phyloP scores from a whole-genome alignment of 176 grass and related monocot genomes.

The Luzula sylvatica region DNA sequence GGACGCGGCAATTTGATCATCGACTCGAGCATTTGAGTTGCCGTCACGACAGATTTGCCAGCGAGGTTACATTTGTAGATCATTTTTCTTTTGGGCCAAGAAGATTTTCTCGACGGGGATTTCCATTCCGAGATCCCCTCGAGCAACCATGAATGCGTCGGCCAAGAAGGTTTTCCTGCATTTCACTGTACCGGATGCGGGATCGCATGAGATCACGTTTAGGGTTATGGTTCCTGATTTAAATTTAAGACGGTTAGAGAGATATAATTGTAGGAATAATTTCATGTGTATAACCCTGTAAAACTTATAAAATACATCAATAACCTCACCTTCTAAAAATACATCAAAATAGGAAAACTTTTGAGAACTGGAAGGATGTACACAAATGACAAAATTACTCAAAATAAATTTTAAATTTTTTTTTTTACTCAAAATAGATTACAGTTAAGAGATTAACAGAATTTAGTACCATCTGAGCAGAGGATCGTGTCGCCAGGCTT shows the following conservation, averaged over 20 bases:
- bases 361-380: too few species aligned
- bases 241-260: too few species aligned
- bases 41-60: conserved; percentile 78
- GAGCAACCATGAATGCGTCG: conserved; percentile 82
- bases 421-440: too few species aligned
- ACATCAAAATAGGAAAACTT: too few species aligned
- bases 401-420: too few species aligned
- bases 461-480: conserved; percentile 61
- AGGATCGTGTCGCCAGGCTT: conserved; percentile 59
- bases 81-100: conserved; percentile 77
- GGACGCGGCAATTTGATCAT: conserved; percentile 84
- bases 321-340: too few species aligned
- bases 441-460: too few species aligned
- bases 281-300: too few species aligned
- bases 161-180: conserved; percentile 56
- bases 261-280: too few species aligned
- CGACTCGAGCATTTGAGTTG: conserved; percentile 84
- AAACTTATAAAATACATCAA: too few species aligned
- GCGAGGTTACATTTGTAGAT: conserved; percentile 83
- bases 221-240: conserved; percentile 37
- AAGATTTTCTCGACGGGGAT: conserved; percentile 89
- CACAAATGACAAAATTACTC: too few species aligned
- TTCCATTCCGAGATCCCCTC: conserved; percentile 87
- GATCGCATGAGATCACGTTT: conserved; percentile 45
- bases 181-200: conserved; percentile 40